These are phyloP conservation scores for Diaporthe batatas DNA, from an alignment of 2,329 filamentous ascomycete genomes.

Conservation along the genomic window DNA sequence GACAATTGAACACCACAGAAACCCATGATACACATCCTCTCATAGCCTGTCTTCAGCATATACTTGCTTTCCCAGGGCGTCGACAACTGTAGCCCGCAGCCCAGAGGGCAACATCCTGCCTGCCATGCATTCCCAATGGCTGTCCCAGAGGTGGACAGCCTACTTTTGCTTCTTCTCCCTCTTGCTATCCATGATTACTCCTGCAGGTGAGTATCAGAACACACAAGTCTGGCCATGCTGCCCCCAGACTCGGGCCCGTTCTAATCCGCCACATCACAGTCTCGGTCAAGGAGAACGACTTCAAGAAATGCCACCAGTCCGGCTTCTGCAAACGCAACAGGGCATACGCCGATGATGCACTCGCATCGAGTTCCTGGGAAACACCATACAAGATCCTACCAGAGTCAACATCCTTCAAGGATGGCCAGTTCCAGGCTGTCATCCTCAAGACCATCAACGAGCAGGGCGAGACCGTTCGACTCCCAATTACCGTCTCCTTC, in stretches of 20 bases:
- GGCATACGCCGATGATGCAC: conserved; percentile 84
- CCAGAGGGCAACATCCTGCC: conserved; percentile 36
- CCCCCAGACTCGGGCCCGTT: neutral
- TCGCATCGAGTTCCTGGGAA: conserved; percentile 76
- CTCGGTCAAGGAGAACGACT: conserved; percentile 93
- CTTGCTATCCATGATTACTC: conserved; percentile 71
- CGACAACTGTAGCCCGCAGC: conserved; percentile 23
- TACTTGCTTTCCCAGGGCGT: conserved; percentile 27
- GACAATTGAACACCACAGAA: conserved; percentile 27
- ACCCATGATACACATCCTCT: conserved; percentile 45
- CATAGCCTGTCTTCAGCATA: conserved; percentile 31
- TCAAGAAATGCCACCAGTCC: conserved; percentile 95
- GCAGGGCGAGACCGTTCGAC: conserved; percentile 76
- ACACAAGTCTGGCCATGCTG: neutral
- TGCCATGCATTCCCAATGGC: conserved; percentile 44
- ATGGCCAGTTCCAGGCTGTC: conserved; percentile 83
- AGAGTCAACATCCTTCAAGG: conserved; percentile 79
- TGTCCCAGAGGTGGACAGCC: conserved; percentile 74
- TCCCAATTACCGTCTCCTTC: conserved; percentile 90
- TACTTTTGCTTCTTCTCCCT: conserved; percentile 71
- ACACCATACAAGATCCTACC: conserved; percentile 84
- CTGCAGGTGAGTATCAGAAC: conserved; percentile 67
- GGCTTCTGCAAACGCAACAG: conserved; percentile 98
- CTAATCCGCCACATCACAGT: conserved; percentile 60
- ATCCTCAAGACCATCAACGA: conserved; percentile 84